Conservation (phyloP, 2,329 filamentous ascomycete species). For the Raffaelea ambrosiae region DNA sequence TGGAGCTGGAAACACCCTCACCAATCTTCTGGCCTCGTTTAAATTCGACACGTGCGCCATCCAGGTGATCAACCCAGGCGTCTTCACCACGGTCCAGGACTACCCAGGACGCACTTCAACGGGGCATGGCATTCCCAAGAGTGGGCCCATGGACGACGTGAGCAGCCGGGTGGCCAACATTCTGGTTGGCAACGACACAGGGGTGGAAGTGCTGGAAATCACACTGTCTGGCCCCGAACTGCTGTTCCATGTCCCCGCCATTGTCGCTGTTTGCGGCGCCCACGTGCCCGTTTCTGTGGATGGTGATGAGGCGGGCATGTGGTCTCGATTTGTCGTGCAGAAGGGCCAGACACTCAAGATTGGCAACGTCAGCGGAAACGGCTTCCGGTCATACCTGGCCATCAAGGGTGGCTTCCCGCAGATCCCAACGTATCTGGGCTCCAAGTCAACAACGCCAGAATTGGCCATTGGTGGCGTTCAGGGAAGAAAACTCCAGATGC, state of each 20-base stretch:
- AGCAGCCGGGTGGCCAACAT: background rate
- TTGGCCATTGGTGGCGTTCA: slow-evolving; percentile 50
- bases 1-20: slow-evolving; percentile 20
- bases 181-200: slow-evolving; percentile 16
- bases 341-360: slow-evolving; percentile 2
- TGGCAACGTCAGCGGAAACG: background rate
- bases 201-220: slow-evolving; percentile 25
- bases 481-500: slow-evolving; percentile 42
- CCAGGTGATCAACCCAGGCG: slow-evolving; percentile 14
- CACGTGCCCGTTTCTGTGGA: background rate
- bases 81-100: slow-evolving; percentile 16
- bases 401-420: slow-evolving; percentile 16
- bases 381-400: slow-evolving; percentile 4
- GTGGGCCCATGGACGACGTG: background rate
- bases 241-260: slow-evolving; percentile 23
- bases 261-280: slow-evolving; percentile 16
- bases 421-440: slow-evolving; percentile 48
- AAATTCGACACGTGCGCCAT: slow-evolving; percentile 18
- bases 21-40: slow-evolving; percentile 25
- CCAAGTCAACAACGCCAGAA: slow-evolving; percentile 46
- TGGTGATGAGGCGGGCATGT: background rate
- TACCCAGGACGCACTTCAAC: slow-evolving; percentile 23
- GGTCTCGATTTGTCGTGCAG: background rate
- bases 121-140: background rate
- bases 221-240: slow-evolving; percentile 25